Conservation (phyloP, 1,139 yeast species). For the Hyphopichia burtonii region DNA sequence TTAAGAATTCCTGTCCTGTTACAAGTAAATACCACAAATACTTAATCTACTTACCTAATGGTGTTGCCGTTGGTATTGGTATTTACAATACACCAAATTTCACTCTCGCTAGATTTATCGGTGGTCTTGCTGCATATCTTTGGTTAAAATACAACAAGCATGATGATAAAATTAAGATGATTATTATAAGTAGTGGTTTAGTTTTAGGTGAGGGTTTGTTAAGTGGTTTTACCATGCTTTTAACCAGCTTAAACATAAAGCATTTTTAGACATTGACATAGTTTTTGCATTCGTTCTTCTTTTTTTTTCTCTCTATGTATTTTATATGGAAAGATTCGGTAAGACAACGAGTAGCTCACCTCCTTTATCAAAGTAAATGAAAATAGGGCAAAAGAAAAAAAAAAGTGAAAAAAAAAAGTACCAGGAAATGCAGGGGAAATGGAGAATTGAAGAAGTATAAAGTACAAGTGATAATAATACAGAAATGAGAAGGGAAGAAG, state of each 20-base stretch:
- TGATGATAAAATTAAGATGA: slow-evolving; percentile 59
- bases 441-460: not conserved
- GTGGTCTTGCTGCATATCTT: slow-evolving; percentile 71
- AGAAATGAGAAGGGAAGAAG: not conserved
- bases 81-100: slow-evolving; percentile 92
- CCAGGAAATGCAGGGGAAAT: not conserved
- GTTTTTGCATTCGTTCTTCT: not conserved
- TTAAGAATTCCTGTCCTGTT: slow-evolving; percentile 53
- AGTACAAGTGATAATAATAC: not conserved
- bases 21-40: slow-evolving; percentile 38
- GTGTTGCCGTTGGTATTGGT: slow-evolving; percentile 97
- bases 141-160: slow-evolving; percentile 47
- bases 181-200: slow-evolving; percentile 86
- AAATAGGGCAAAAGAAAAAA: not conserved
- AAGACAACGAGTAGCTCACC: too few relatives aligned
- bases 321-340: not conserved
- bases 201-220: slow-evolving; percentile 92
- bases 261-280: slow-evolving; percentile 25
- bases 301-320: not conserved
- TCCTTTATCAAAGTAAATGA: not conserved
- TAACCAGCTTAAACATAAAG: slow-evolving; percentile 61
- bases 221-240: slow-evolving; percentile 75
- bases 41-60: slow-evolving; percentile 73
- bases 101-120: slow-evolving; percentile 87
- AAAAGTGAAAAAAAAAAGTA: not conserved